Evolutionary conservation across 2,329 filamentous ascomycete genomes (phyloP), one percentile per base, ranked within the genome.

Genomic region (Aspergillus oerlinghausenensis): DNA sequence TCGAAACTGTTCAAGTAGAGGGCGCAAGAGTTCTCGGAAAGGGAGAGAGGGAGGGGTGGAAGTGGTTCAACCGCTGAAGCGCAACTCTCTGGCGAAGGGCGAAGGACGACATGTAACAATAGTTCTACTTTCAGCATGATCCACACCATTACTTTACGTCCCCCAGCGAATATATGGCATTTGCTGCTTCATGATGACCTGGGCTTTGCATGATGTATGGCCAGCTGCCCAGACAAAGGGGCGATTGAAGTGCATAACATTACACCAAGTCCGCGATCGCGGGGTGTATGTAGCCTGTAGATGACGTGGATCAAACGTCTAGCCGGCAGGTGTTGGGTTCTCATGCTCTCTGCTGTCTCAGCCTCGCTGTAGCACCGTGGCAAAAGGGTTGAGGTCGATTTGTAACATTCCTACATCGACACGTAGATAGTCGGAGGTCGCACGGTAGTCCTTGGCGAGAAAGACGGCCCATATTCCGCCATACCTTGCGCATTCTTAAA

Each of bases 1-100:
- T 70, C 67, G 21, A 73, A 73, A 60, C 57, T 73, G 55, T 73
- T 71, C 68, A 73, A 73, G 65, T 73, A 71, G 60, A 62, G 21
- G 19, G 50, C 14, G 5, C 32, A 6, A 3, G 14, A 38, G 14
- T 7, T 38, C 14, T 38, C 6, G 6, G 32, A 6, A 38, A 38
- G 32, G 32, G 11, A 35, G 32, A n/a, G n/a, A n/a, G n/a, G n/a
- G 29, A 11, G 32, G 32, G 17, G 14, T 14, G 43, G 21, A 23
- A 17, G 11, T 7, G 21, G 43, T 23, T 47, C 9, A 9, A 47
- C 21, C 8, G 21, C 11, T 7, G 10, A 47, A 47, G 43, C 43
- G 43, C 14, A 26, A 26, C 21, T 26, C 43, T 47, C 19, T 14
- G 43, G 21, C 3, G 23, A 47, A 5, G 21, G 43, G 21, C 23